Evolutionary conservation across 2,329 filamentous ascomycete species (phyloP).

Genomic region (Huntiella abstrusa): DNA sequence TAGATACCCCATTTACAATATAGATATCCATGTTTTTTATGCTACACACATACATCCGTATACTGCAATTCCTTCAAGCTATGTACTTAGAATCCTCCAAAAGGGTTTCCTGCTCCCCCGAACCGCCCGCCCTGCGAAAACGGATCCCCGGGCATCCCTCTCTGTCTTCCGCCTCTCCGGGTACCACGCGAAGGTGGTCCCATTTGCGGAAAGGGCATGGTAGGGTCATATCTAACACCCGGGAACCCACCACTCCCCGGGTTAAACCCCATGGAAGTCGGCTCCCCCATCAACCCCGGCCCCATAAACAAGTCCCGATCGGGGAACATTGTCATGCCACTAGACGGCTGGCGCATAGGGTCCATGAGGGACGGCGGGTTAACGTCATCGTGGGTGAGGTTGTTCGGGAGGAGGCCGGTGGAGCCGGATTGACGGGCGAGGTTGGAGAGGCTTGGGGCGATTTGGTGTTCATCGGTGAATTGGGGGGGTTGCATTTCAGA

Average conservation of each 20-base stretch:
- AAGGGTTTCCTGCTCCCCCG: too few relatives aligned
- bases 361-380: constrained; percentile 78
- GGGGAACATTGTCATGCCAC: constrained; percentile 33
- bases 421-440: constrained; percentile 13
- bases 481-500: constrained; percentile 69
- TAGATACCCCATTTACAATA: background rate
- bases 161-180: too few relatives aligned
- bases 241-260: too few relatives aligned
- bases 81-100: too few relatives aligned
- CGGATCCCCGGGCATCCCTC: too few relatives aligned
- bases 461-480: constrained; percentile 84
- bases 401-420: constrained; percentile 17
- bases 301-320: constrained; percentile 22
- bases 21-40: background rate
- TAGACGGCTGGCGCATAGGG: constrained; percentile 51
- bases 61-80: background rate
- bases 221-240: too few relatives aligned
- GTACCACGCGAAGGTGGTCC: too few relatives aligned
- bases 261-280: background rate
- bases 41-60: background rate
- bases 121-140: too few relatives aligned
- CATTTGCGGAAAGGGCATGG: too few relatives aligned
- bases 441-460: constrained; percentile 27
- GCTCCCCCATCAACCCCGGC: constrained; percentile 47
- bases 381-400: constrained; percentile 70